phyloP scores from a whole-genome alignment of 2,329 filamentous ascomycete species.

The Xylariaceae sp. region DNA sequence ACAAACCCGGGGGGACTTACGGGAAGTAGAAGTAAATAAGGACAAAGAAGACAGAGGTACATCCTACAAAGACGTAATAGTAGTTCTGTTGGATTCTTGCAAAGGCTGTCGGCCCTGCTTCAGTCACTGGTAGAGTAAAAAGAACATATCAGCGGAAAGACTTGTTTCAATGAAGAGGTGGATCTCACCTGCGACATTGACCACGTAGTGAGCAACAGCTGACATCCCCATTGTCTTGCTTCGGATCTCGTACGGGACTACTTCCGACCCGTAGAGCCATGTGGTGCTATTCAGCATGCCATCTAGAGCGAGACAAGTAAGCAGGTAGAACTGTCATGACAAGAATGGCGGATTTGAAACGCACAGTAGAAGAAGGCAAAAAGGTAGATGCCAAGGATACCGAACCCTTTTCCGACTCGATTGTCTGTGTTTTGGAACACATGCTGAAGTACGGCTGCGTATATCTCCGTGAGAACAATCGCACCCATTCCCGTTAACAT shows the following conservation, averaged over 20 bases:
- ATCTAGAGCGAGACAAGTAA: constrained; percentile 1
- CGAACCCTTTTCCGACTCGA: constrained; percentile 54
- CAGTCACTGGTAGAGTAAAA: constrained; percentile 41
- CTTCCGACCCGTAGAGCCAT: constrained; percentile 53
- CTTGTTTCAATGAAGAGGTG: not conserved
- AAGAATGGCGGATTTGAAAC: constrained; percentile 10
- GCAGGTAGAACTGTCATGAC: not conserved
- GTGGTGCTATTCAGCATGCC: constrained; percentile 50
- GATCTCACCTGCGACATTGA: constrained; percentile 43
- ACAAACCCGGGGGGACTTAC: not conserved
- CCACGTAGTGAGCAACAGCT: constrained; percentile 50
- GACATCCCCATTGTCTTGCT: constrained; percentile 54
- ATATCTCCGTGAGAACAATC: constrained; percentile 54
- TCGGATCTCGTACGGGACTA: constrained; percentile 48
- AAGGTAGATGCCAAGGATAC: constrained; percentile 55
- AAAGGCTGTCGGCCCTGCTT: constrained; percentile 53
- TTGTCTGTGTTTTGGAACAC: constrained; percentile 54
- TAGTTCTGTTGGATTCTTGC: constrained; percentile 56
- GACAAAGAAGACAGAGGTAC: constrained; percentile 47
- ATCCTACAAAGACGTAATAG: constrained; percentile 56
- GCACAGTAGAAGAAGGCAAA: constrained; percentile 51
- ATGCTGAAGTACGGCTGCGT: constrained; percentile 55
- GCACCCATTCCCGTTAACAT: constrained; percentile 49
- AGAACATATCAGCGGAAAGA: not conserved
- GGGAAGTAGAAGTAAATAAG: constrained; percentile 54